Evolutionary conservation across 495 filamentous ascomycete species (phyloP).

Genomic region (Aspergillus leporis): DNA sequence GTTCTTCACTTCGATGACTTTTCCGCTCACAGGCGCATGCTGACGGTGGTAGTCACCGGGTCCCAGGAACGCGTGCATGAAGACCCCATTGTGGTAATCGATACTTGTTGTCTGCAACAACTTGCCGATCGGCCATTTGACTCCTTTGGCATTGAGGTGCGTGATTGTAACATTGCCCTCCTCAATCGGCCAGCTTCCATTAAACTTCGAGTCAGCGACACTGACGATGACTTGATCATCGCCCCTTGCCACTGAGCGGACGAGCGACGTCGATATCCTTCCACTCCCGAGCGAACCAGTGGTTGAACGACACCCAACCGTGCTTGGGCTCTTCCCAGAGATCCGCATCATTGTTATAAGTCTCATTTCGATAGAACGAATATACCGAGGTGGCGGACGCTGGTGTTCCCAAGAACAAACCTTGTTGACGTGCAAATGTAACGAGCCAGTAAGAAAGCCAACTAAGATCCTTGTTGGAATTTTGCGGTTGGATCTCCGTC

Average conservation of each 20-base stretch:
- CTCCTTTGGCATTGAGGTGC: conserved; percentile 16
- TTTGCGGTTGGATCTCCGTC: conserved; percentile 2
- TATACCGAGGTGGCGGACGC: conserved; percentile 16
- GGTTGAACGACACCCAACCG: conserved; percentile 13
- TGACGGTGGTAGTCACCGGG: conserved; percentile 33
- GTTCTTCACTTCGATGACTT: conserved; percentile 27
- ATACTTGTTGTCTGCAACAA: conserved; percentile 14
- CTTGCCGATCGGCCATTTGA: conserved; percentile 29
- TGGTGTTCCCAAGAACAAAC: conserved; percentile 29
- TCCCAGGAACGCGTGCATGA: conserved; percentile 33
- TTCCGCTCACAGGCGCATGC: conserved; percentile 28
- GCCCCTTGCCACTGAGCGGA: neutral
- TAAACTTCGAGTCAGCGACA: conserved; percentile 6
- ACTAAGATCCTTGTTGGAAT: neutral
- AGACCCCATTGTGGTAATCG: conserved; percentile 17
- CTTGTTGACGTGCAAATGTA: conserved; percentile 26
- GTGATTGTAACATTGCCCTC: conserved; percentile 1
- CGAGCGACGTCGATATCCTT: conserved; percentile 6
- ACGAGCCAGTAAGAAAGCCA: conserved; percentile 36
- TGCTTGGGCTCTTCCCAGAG: conserved; percentile 4
- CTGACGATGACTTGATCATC: conserved; percentile 6
- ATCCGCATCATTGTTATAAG: neutral
- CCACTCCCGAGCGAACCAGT: conserved; percentile 10
- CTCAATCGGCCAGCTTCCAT: conserved; percentile 3
- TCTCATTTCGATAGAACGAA: conserved; percentile 1